phyloP scores from a whole-genome alignment of 805 yeast species.

The Crinitomyces ghanaensis region DNA sequence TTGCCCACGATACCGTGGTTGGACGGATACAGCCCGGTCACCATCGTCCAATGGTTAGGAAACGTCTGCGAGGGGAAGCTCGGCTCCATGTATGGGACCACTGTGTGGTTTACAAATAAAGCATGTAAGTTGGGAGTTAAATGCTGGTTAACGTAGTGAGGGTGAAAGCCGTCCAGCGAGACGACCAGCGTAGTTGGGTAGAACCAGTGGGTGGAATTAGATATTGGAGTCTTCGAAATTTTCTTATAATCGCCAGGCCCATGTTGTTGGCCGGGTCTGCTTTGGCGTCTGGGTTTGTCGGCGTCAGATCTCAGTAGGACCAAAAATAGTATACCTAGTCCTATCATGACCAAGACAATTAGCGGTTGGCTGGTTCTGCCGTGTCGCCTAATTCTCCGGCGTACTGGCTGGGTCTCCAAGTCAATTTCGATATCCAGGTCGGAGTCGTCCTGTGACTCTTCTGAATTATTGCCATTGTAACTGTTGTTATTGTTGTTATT shows the following conservation, averaged over 20 bases:
- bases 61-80: constrained; percentile 83
- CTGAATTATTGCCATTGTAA: background rate
- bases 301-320: background rate
- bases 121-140: constrained; percentile 63
- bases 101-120: constrained; percentile 40
- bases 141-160: constrained; percentile 59
- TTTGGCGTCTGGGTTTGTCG: background rate
- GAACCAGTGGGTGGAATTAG: constrained; percentile 57
- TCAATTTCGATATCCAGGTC: constrained; percentile 15
- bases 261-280: background rate
- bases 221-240: constrained; percentile 7
- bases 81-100: constrained; percentile 78
- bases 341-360: constrained; percentile 8
- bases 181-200: constrained; percentile 71
- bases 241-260: constrained; percentile 1
- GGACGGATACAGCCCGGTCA: constrained; percentile 75
- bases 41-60: constrained; percentile 86
- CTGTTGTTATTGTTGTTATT: background rate
- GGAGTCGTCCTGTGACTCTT: constrained; percentile 1
- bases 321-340: constrained; percentile 9
- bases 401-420: constrained; percentile 13
- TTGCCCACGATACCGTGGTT: constrained; percentile 84
- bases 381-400: constrained; percentile 5
- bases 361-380: constrained; percentile 1
- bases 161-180: constrained; percentile 86